Conservation (phyloP, 1,284 basidiomycete genomes). For the Pyrrhoderma lamaoense region DNA sequence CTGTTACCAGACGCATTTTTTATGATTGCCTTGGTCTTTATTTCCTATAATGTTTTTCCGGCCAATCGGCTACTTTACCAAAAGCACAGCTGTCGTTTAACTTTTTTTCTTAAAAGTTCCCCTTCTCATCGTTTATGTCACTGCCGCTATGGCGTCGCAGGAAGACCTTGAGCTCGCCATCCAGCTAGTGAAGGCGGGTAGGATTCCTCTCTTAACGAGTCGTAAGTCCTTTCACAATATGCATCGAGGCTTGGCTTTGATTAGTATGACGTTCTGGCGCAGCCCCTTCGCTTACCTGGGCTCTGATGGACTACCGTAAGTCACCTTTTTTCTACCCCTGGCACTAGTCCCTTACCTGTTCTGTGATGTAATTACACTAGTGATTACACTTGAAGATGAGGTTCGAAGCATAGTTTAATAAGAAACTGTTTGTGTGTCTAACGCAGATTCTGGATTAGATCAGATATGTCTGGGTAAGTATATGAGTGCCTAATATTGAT, state of each 20-base stretch:
- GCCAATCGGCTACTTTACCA: too few relatives aligned
- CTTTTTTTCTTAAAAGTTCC: too few relatives aligned
- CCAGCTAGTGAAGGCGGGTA: constrained; percentile 2
- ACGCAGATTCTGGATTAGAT: background rate
- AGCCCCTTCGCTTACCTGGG: constrained; percentile 10
- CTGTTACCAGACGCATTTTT: too few relatives aligned
- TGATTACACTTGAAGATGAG: constrained; percentile 2
- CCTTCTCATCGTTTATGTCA: too few relatives aligned
- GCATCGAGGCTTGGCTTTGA: background rate
- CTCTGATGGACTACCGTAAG: constrained; percentile 8
- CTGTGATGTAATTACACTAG: background rate
- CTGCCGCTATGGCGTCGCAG: background rate
- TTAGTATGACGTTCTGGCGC: background rate
- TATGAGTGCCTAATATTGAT: background rate
- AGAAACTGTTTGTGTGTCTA: too few relatives aligned
- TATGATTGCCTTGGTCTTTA: too few relatives aligned
- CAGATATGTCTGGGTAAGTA: constrained; percentile 9
- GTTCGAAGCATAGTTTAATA: too few relatives aligned
- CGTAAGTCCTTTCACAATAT: background rate
- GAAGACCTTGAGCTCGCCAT: constrained; percentile 1
- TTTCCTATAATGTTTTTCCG: too few relatives aligned
- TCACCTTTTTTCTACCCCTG: background rate
- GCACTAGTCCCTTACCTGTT: background rate
- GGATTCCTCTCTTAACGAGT: constrained; percentile 1
- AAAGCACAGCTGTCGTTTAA: too few relatives aligned